Base-by-base conservation (phyloP, 2,329 filamentous ascomycete genomes). In the Talaromyces piceae region DNA sequence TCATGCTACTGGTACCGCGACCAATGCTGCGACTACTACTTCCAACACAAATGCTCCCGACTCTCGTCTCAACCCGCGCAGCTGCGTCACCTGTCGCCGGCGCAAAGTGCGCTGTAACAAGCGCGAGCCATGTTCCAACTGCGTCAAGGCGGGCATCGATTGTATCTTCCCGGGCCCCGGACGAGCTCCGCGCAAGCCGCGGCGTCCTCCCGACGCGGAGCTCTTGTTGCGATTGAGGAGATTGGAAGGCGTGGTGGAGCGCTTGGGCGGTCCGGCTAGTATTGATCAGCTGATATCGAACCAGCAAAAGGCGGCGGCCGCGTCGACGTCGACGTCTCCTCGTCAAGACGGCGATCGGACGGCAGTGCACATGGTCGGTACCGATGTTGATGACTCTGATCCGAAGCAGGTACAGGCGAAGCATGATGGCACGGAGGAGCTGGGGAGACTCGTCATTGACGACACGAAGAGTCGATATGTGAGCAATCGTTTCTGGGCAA, bases 161-260 rank as follows among this genome's bases (percentile, higher is more conserved):
- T 84, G 81, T 61, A 59, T 82, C n/a, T 84, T 81, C 58, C 81
- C 81, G 3, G 74, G 77, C 3, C 80, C 81, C 2, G 81, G 80
- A 3, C 70, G 81, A 52, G 80, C 81, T 4, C 80, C 80, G 20
- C 71, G 81, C 49, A 82, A 80, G 62, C 69, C 74, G 51, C 76
- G 77, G 52, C 81, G 82, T 53, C 72, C 76, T 2, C 73, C 73
- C 3, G 80, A 84, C 61, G 75, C 74, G n/a, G 81, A 83, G 62
- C 66, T 84, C 18, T 64, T 84, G 50, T 76, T 80, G 16, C 69
- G 81, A 16, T 57, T 84, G 61, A 70, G 77, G 51, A 74, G 77
- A 49, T 65, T 84, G 37, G 81, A 84, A 61, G 78, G 77, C 26
- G 79, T 83, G 2, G 81, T 84, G 27, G 76, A 81, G 58, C 78